Evolutionary conservation across 768 basidiomycete species (phyloP), one percentile per base, ranked within the genome.

Genomic region (Panellus pusillus): DNA sequence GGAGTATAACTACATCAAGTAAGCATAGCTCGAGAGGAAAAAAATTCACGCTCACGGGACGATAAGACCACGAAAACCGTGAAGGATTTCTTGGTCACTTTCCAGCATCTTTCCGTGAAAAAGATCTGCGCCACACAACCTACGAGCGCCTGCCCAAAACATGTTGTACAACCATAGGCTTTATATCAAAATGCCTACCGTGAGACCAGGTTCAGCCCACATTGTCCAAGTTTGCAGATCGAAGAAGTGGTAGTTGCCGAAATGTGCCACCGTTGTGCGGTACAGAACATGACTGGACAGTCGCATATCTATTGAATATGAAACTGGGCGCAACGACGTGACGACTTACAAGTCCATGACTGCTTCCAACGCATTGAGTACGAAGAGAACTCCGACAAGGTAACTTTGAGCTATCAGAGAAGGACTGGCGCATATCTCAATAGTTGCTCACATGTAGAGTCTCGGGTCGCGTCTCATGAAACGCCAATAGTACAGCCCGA

Each of bases 181-280:
- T 12, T n/a, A 14, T 11, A 24, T 24, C 9, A 9, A n/a, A 40
- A 12, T 27, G 19, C 45, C 15, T 37, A 47, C 58, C 11, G 50
- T 51, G 37, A 55, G 35, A 4, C 18, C 49, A 9, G 58, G 58
- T 19, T 55, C 44, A 3, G 17, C 4, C 49, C 58, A 59, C 44
- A 59, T 55, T 3, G 58, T 52, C 58, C 58, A 59, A 9, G 37
- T 47, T 17, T 55, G 45, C 19, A 46, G 37, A 24, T 58, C 52
- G 42, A 55, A 52, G 31, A 18, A 17, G 9, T 14, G 7, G 27
- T 27, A 47, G 18, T 55, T 38, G 2, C 41, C 54, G 27, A 31
- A 52, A 27, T 55, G 44, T n/a, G 9, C 3, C 1, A 55, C 44
- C 8, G 39, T 13, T 39, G 37, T 37, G 14, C 54, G 45, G 35